phyloP scores from a whole-genome alignment of 2,329 filamentous ascomycete genomes.

The Fonsecaea pedrosoi region DNA sequence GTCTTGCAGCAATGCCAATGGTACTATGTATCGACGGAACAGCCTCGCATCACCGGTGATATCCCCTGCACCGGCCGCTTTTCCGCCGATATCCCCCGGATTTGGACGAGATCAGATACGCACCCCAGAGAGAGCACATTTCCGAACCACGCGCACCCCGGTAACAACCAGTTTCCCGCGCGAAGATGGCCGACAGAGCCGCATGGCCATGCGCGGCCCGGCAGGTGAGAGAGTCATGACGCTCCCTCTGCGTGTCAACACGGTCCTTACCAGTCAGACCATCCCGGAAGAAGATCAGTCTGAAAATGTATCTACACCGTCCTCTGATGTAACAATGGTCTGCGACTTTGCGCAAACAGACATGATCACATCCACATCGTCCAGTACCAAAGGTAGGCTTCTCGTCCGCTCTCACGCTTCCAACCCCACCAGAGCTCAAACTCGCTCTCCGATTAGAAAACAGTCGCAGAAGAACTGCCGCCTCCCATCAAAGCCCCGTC shows the following conservation, averaged over 20 bases:
- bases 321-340: conserved; percentile 7
- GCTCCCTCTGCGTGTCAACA: conserved; percentile 35
- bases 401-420: conserved; percentile 11
- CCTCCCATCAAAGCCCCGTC: not conserved
- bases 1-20: conserved; percentile 17
- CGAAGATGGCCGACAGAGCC: conserved; percentile 33
- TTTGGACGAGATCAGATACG: not conserved
- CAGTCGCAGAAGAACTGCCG: conserved; percentile 10
- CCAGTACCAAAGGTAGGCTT: not conserved
- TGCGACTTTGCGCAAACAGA: conserved; percentile 22
- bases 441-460: conserved; percentile 34
- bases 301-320: conserved; percentile 2
- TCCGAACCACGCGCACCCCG: conserved; percentile 12
- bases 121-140: conserved; percentile 20
- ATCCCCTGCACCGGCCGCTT: conserved; percentile 22
- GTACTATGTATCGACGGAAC: conserved; percentile 27
- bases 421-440: conserved; percentile 14
- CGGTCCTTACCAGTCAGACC: conserved; percentile 15
- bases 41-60: conserved; percentile 27
- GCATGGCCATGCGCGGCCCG: conserved; percentile 30
- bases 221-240: conserved; percentile 23
- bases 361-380: not conserved
- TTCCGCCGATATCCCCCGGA: conserved; percentile 10
- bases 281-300: conserved; percentile 12
- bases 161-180: not conserved